phyloP scores from a whole-genome alignment of 2,329 filamentous ascomycete genomes.

The Geosmithia morbida region DNA sequence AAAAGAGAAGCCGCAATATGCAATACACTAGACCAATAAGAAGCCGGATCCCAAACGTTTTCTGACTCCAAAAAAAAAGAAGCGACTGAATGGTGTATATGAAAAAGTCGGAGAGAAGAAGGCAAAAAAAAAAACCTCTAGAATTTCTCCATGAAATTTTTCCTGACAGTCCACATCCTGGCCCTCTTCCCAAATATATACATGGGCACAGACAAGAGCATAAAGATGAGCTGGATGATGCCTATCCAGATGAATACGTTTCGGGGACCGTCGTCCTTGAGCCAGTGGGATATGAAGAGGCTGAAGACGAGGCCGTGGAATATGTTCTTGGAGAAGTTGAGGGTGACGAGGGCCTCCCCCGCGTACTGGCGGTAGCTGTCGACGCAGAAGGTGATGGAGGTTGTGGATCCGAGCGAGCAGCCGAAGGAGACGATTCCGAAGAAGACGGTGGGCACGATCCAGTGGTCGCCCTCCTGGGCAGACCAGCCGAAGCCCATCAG shows the following conservation, averaged over 20 bases:
- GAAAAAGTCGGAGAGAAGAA: neutral
- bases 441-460: slow-evolving; percentile 88
- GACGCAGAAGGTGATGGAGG: slow-evolving; percentile 84
- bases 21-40: no score
- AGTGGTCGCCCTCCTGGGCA: slow-evolving; percentile 56
- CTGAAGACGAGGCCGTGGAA: slow-evolving; percentile 82
- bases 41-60: no score
- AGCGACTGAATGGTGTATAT: no score
- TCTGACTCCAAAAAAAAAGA: no score
- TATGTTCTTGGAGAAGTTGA: slow-evolving; percentile 92
- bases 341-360: slow-evolving; percentile 81
- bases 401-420: slow-evolving; percentile 79
- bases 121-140: slow-evolving; percentile 5
- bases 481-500: slow-evolving; percentile 98
- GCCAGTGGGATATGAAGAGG: slow-evolving; percentile 77
- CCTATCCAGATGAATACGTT: slow-evolving; percentile 72
- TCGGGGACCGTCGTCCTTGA: slow-evolving; percentile 60
- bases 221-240: slow-evolving; percentile 65
- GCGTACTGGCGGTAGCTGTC: slow-evolving; percentile 90
- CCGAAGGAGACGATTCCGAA: slow-evolving; percentile 89
- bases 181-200: slow-evolving; percentile 86
- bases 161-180: slow-evolving; percentile 86
- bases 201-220: slow-evolving; percentile 73
- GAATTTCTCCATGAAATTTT: slow-evolving; percentile 72
- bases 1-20: no score